These are phyloP conservation scores for Penicillium vulpinum DNA, from an alignment of 2,329 filamentous ascomycete genomes.

Conservation along the genomic window DNA sequence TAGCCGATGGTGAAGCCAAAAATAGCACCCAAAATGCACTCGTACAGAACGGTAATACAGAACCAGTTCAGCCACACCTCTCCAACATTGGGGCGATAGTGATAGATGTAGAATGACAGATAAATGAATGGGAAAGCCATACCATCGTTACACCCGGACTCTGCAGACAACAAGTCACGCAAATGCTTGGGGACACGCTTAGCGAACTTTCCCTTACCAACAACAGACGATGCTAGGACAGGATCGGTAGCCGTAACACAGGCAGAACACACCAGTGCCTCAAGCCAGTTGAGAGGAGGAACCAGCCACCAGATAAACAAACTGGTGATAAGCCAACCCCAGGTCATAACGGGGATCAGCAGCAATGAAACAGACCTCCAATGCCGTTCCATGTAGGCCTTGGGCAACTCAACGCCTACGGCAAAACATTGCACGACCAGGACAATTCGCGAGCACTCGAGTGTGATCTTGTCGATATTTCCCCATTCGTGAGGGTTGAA, in stretches of 20 bases:
- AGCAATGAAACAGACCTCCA: slow-evolving; percentile 90
- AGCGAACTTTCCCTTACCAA: slow-evolving; percentile 98
- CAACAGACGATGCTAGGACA: slow-evolving; percentile 93
- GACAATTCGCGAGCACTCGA: slow-evolving; percentile 71
- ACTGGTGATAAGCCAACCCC: slow-evolving; percentile 79
- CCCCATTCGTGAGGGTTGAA: slow-evolving; percentile 64
- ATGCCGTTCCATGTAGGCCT: slow-evolving; percentile 90
- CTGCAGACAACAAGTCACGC: slow-evolving; percentile 88
- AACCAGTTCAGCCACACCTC: slow-evolving; percentile 83
- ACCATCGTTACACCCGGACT: slow-evolving; percentile 98
- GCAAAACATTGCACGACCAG: slow-evolving; percentile 73
- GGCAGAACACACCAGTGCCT: slow-evolving; percentile 81
- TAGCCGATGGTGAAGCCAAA: slow-evolving; percentile 89
- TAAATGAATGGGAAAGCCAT: slow-evolving; percentile 99
- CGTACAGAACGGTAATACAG: slow-evolving; percentile 86
- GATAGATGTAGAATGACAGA: slow-evolving; percentile 83
- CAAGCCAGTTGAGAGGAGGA: slow-evolving; percentile 77
- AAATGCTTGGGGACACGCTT: slow-evolving; percentile 97
- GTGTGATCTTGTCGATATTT: slow-evolving; percentile 66
- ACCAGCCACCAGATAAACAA: slow-evolving; percentile 94
- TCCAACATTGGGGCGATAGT: slow-evolving; percentile 68
- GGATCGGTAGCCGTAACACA: slow-evolving; percentile 98
- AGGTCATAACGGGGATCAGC: slow-evolving; percentile 94
- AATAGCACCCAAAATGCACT: slow-evolving; percentile 88
- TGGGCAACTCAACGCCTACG: slow-evolving; percentile 69